Conservation (phyloP, 257 asterid genomes). For the Rhazya stricta region DNA sequence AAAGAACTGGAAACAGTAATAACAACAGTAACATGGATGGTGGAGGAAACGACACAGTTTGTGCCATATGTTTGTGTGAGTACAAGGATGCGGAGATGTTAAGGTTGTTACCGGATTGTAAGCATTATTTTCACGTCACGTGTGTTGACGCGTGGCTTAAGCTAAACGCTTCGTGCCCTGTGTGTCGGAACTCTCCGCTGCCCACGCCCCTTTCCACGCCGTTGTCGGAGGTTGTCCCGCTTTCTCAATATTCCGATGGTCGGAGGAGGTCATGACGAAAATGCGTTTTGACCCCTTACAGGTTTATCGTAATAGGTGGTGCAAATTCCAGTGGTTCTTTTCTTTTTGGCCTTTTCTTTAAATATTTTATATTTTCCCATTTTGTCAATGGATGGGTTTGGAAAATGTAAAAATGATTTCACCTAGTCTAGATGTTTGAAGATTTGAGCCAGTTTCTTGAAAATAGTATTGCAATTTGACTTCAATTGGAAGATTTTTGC, state of each 20-base stretch:
- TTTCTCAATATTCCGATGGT: conserved; percentile 81
- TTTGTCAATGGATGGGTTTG: background rate
- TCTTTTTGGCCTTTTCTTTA: background rate
- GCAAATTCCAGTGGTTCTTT: background rate
- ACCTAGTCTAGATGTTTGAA: conserved; percentile 7
- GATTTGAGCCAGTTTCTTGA: background rate
- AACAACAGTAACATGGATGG: background rate
- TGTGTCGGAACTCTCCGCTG: conserved; percentile 87
- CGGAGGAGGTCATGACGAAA: conserved; percentile 52
- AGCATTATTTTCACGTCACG: conserved; percentile 77
- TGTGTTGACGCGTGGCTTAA: conserved; percentile 94
- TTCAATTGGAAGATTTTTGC: background rate
- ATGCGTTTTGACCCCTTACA: background rate
- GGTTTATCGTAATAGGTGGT: conserved; percentile 12
- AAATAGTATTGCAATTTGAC: background rate
- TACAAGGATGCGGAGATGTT: conserved; percentile 79
- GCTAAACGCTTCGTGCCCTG: conserved; percentile 83
- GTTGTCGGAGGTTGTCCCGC: conserved; percentile 95
- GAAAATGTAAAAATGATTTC: conserved; percentile 16
- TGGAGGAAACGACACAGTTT: conserved; percentile 48
- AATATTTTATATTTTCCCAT: background rate
- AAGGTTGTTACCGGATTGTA: conserved; percentile 89
- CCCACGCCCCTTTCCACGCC: conserved; percentile 96
- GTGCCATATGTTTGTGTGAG: conserved; percentile 84
- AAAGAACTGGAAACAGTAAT: conserved; percentile 22